Evolutionary conservation across 2,329 filamentous ascomycete species (phyloP), one percentile per base, ranked within the genome.

Genomic region (Macrophomina tecta): DNA sequence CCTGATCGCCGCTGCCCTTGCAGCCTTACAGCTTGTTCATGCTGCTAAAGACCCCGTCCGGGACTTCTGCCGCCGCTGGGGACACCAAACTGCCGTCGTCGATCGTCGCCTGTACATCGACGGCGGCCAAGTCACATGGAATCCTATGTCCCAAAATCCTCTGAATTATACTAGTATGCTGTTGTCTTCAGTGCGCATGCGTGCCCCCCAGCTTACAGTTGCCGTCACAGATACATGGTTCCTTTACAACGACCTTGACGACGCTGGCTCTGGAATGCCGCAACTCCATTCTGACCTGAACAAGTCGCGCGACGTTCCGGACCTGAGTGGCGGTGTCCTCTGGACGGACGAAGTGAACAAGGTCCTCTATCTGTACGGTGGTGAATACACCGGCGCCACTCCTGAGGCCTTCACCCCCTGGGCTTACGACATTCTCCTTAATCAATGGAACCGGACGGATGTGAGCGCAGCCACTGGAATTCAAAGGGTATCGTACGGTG

Each of bases 261-360:
- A 78, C 7, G 79, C 77, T 34, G 73, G 70, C 14, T 65, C 69
- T 60, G 75, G 74, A 3, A 81, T 83, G 80, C 88, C 87, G 3
- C 79, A 81, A 49, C 80, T 88, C 36, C 81, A 86, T 66, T 82
- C 83, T 45, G 87, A 89, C 66, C 79, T 89, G 8, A 84, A 83
- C 45, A 90, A 90, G 73, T 87, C 88, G 68, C 77, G 77, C 16
- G 82, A 83, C 3, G 80, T 89, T n/a, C 88, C 88, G 0, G 77
- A 79, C 68, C 77, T 84, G 7, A 76, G 77, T 51, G 81, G 83
- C 32, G 82, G 82, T 11, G 73, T 83, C 3, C 76, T 90, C 12
- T 90, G 87, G 87, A 79, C 82, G 7, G 88, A 90, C 73, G 79
- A 83, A 32, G 80, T 87, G 46, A 90, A 90, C 77, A 89, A 89